Conservation (phyloP, 306 rosid species). For the Vigna reflexopilosa region DNA sequence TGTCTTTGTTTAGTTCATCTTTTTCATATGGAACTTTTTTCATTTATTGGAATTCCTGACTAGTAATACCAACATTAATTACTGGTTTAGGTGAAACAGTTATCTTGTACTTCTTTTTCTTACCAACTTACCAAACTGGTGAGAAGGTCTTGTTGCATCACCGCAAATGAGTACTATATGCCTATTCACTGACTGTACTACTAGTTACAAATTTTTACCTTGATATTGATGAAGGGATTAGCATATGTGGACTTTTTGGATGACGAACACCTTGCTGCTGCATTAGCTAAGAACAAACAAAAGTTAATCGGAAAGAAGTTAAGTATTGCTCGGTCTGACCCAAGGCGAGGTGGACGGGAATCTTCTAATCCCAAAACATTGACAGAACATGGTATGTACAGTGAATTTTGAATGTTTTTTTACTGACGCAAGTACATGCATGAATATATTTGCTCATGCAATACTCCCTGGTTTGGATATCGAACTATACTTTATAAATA, state of each 20-base stretch:
- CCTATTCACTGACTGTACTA: not conserved
- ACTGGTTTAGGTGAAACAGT: conserved; percentile 2
- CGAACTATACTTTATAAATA: conserved; percentile 5
- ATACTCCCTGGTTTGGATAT: conserved; percentile 16
- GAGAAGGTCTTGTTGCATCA: not conserved
- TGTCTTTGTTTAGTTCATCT: conserved; percentile 21
- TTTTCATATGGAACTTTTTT: not conserved
- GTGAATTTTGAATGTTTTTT: conserved; percentile 13
- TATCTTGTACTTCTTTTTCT: not conserved
- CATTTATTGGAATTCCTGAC: not conserved
- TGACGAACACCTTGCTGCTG: conserved; percentile 78
- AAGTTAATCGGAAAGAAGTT: conserved; percentile 75
- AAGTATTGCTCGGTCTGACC: conserved; percentile 82
- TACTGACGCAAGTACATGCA: not conserved
- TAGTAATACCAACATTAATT: not conserved
- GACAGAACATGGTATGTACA: conserved; percentile 52
- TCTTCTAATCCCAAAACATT: conserved; percentile 46
- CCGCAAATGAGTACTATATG: conserved; percentile 26
- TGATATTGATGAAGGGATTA: conserved; percentile 70
- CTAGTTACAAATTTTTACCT: conserved; percentile 11
- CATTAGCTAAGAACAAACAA: conserved; percentile 76
- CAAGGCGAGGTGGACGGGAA: conserved; percentile 68
- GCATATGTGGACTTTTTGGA: conserved; percentile 90
- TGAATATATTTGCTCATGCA: conserved; percentile 15
- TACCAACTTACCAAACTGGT: not conserved